Evolutionary conservation across 495 filamentous ascomycete species (phyloP).

Genomic region (Astrocystis sublimbata): DNA sequence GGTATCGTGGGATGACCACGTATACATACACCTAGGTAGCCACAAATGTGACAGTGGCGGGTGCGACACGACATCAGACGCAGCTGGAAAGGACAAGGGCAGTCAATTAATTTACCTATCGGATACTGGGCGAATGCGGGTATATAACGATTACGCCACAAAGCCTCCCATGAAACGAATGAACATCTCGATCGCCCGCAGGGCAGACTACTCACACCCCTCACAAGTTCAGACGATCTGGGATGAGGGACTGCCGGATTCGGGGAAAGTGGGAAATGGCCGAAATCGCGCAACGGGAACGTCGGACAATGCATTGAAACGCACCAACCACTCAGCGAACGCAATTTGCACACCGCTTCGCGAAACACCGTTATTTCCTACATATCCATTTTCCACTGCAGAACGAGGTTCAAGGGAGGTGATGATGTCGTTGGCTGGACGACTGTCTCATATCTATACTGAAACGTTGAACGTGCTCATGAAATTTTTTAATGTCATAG

Average conservation of each 20-base stretch:
- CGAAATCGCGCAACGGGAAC: conserved; percentile 2
- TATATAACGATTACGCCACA: conserved; percentile 2
- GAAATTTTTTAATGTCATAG: too few species aligned
- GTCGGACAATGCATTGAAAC: neutral
- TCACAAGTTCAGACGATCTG: neutral
- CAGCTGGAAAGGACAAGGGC: neutral
- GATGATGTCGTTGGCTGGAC: neutral
- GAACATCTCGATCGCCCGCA: neutral
- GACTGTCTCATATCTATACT: neutral
- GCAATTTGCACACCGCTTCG: neutral
- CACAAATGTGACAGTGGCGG: neutral
- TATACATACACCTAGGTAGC: neutral
- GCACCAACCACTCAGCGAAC: too few species aligned
- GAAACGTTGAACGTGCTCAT: conserved; percentile 9
- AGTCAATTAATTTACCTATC: neutral
- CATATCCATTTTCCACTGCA: too few species aligned
- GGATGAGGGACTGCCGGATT: neutral
- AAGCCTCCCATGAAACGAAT: too few species aligned
- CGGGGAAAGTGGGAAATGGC: neutral
- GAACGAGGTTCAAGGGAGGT: neutral
- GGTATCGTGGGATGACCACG: neutral
- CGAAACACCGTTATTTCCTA: neutral
- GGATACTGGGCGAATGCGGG: neutral
- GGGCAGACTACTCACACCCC: neutral
- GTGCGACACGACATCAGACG: neutral